Evolutionary conservation across 352 stramenopile genomes (phyloP), one percentile per base, ranked within the genome.

Genomic region (Elongisporangium undulatum): DNA sequence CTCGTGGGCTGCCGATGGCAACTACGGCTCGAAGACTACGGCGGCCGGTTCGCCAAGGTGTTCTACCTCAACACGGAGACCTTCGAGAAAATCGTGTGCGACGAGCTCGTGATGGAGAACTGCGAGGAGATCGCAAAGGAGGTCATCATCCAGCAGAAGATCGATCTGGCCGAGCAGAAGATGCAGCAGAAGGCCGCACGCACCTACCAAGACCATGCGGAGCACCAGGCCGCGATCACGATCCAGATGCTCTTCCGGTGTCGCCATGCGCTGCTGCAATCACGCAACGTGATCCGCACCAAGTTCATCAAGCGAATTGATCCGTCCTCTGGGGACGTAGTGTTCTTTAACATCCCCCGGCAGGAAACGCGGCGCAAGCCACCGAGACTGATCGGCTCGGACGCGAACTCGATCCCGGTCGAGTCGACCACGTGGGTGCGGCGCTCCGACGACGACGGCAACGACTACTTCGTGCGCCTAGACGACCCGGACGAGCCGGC

Each of bases 161-260:
- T 89, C 13, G 79, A 88, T 23, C 67, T 80, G 19, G 78, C 80
- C 19, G 49, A 70, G 1, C 39, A 23, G 17, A 57, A 67, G 13
- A 48, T 85, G 29, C 58, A 67, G 13, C 48, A 49, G 21, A 68
- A 71, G 19, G 72, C 67, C 0, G 53, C 34, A 4, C 64, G 71
- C 7, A 66, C 85, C 20, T 39, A 60, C 4, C 65, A 67, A 13
- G 64, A 80, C 48, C 64, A 79, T 7, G 39, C 58, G 3, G 63
- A 71, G n/a, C 67, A 79, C 17, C 63, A 64, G 0, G 73, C 79
- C 2, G 78, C 79, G 0, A 66, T 70, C n/a, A 68, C 69, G 20
- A 89, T 92, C 55, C 82, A 92, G 55, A 76, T 77, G 60, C 67
- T 92, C 51, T 85, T 87, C 58, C 76, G 61, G 21, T 85, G 68